Conservation (phyloP, 306 rosid species). For the Medicago truncatula region DNA sequence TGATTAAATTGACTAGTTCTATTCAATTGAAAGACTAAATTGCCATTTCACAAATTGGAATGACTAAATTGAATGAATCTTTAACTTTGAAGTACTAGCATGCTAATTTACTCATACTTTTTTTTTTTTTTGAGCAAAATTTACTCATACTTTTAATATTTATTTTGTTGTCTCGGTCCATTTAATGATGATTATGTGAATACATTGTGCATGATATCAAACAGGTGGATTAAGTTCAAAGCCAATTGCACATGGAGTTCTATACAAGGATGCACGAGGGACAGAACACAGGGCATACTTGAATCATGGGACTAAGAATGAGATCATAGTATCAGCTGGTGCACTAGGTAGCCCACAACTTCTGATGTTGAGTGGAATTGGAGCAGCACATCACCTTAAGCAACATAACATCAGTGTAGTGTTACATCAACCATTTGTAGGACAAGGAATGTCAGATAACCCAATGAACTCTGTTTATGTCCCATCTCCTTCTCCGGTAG, state of each 20-base stretch:
- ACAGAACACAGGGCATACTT: slow-evolving; percentile 54
- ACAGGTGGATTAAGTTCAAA: slow-evolving; percentile 42
- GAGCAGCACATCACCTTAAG: slow-evolving; percentile 53
- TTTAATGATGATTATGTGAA: background rate
- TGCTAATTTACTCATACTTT: too few species aligned
- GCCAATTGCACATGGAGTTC: slow-evolving; percentile 67
- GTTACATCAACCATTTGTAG: slow-evolving; percentile 62
- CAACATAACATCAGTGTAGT: slow-evolving; percentile 55
- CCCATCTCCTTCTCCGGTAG: slow-evolving; percentile 66
- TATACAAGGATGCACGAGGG: slow-evolving; percentile 51
- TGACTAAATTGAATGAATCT: too few species aligned
- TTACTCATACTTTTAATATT: too few species aligned
- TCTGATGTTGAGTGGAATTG: slow-evolving; percentile 72
- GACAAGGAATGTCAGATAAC: slow-evolving; percentile 71
- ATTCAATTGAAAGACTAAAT: too few species aligned
- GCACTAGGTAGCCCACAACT: slow-evolving; percentile 87
- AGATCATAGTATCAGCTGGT: slow-evolving; percentile 69
- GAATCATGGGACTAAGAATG: slow-evolving; percentile 42
- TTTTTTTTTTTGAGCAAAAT: too few species aligned
- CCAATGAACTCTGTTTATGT: slow-evolving; percentile 73
- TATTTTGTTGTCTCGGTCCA: background rate
- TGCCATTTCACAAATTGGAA: too few species aligned
- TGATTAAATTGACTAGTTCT: too few species aligned
- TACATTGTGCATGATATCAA: background rate
- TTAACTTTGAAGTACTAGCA: too few species aligned